phyloP scores from a whole-genome alignment of 164 flowering plant species.

The Santalum album region DNA sequence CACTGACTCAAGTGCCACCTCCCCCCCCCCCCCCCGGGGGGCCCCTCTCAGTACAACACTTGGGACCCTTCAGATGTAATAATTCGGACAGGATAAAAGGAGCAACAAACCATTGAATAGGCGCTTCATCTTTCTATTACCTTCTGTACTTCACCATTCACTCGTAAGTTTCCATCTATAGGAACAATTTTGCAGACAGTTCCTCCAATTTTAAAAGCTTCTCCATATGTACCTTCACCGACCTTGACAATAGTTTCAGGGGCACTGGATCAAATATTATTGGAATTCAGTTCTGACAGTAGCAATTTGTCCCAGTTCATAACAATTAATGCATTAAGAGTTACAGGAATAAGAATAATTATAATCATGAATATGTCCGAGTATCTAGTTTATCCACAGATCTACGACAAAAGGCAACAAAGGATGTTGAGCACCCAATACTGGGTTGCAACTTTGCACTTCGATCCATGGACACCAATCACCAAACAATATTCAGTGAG shows the following conservation, averaged over 20 bases:
- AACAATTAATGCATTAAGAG: background rate
- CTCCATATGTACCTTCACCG: slow-evolving; percentile 99
- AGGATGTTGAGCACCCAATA: too few species aligned
- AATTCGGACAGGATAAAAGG: background rate
- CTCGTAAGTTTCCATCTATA: slow-evolving; percentile 71
- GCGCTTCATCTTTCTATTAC: slow-evolving; percentile 22
- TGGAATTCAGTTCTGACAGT: too few species aligned
- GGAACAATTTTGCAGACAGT: slow-evolving; percentile 94
- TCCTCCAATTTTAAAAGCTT: slow-evolving; percentile 74
- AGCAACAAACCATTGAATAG: background rate
- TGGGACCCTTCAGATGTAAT: background rate
- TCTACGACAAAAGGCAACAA: too few species aligned
- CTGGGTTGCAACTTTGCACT: too few species aligned
- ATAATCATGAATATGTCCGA: background rate
- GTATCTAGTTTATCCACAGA: background rate
- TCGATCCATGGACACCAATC: too few species aligned
- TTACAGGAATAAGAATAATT: background rate
- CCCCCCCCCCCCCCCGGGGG: too few species aligned
- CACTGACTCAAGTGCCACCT: too few species aligned
- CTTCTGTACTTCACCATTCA: slow-evolving; percentile 95
- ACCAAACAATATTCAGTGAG: too few species aligned
- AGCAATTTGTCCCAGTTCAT: background rate
- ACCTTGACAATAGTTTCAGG: slow-evolving; percentile 47
- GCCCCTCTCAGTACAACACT: too few species aligned
- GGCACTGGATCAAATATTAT: slow-evolving; percentile 38